These are phyloP conservation scores for Kwoniella shivajii DNA, from an alignment of 1,284 basidiomycete genomes.

Conservation along the genomic window DNA sequence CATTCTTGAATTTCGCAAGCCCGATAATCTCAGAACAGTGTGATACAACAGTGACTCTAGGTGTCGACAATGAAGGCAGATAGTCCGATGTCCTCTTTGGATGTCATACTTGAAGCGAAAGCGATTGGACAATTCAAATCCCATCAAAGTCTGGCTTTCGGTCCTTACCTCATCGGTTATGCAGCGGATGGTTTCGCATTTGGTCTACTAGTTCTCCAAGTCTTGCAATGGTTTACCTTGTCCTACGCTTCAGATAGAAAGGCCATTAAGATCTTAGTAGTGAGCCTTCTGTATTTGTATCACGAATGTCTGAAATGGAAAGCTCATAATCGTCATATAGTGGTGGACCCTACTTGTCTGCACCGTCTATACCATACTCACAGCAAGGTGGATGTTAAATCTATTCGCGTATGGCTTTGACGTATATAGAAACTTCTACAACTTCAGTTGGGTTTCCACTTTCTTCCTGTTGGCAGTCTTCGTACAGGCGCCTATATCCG, in stretches of 20 bases:
- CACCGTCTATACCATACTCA: conserved; percentile 5
- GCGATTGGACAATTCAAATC: not conserved
- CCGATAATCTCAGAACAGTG: too few species aligned
- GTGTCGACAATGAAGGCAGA: too few species aligned
- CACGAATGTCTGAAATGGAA: not conserved
- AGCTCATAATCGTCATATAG: not conserved
- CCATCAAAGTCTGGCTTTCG: conserved; percentile 8
- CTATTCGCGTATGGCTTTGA: conserved; percentile 17
- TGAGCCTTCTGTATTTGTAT: not conserved
- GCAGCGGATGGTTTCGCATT: conserved; percentile 8
- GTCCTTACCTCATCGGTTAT: conserved; percentile 12
- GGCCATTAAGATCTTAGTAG: conserved; percentile 9
- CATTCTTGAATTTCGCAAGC: too few species aligned
- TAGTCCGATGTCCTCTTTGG: too few species aligned
- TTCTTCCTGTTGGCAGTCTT: conserved; percentile 6
- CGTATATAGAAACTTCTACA: conserved; percentile 13
- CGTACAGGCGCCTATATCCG: conserved; percentile 14
- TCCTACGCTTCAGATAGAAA: conserved; percentile 3
- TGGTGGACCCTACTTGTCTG: conserved; percentile 1
- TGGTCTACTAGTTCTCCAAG: conserved; percentile 12
- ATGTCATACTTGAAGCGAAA: not conserved
- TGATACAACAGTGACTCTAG: too few species aligned
- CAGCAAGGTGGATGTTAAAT: conserved; percentile 3
- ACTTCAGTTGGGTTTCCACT: conserved; percentile 8
- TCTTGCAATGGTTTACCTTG: conserved; percentile 11